Percentiles rank a stretch among this genome's conserved stretches.
Conservation (phyloP, 2,329 filamentous ascomycete species). For the Sporothrix dimorphospora region DNA sequence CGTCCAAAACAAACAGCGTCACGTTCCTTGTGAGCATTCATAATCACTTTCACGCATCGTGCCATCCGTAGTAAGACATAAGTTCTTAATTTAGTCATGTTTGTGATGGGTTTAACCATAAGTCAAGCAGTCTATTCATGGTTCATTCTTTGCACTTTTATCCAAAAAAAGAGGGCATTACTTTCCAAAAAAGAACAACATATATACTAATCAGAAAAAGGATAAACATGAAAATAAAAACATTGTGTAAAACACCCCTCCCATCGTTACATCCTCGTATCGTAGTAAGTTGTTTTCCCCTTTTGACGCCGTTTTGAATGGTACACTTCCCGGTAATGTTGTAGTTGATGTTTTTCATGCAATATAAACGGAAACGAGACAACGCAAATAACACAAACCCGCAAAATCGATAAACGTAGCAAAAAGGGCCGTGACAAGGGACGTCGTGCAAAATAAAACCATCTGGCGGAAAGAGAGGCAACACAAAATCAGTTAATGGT, state of each 20-base stretch:
- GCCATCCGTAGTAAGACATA: too few species aligned
- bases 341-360: not conserved
- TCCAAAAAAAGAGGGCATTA: not conserved
- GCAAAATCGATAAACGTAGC: not conserved
- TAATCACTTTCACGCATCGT: too few species aligned
- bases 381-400: not conserved
- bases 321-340: not conserved
- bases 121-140: slow-evolving; percentile 1
- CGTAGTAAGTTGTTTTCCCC: not conserved
- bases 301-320: not conserved
- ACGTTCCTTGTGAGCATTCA: too few species aligned
- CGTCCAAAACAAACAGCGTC: too few species aligned
- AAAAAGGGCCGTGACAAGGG: not conserved
- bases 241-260: not conserved
- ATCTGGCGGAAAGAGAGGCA: not conserved
- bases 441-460: not conserved
- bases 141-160: slow-evolving; percentile 19
- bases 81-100: too few species aligned
- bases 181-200: not conserved
- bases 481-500: not conserved
- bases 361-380: not conserved
- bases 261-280: slow-evolving; percentile 11
- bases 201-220: not conserved
- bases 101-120: too few species aligned
- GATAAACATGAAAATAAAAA: not conserved